phyloP scores from a whole-genome alignment of 2,329 filamentous ascomycete genomes.

The Bipolaris sorokiniana region DNA sequence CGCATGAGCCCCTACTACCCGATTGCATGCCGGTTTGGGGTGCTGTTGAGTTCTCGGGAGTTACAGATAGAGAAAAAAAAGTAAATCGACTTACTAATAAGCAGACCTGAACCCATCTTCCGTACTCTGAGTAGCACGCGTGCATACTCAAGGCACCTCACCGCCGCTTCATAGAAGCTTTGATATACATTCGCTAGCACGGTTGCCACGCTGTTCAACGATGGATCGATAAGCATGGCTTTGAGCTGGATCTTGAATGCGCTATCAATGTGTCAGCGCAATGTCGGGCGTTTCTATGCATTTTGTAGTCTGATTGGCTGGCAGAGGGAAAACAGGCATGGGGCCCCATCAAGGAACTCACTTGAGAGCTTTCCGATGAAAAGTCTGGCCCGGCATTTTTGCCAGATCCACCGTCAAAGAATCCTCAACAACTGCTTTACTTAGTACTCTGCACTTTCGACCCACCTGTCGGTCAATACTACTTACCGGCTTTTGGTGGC shows the following conservation, averaged over 20 bases:
- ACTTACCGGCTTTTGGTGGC: conserved; percentile 57
- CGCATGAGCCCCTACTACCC: conserved; percentile 17
- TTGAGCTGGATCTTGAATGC: conserved; percentile 86
- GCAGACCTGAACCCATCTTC: conserved; percentile 64
- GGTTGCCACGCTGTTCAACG: conserved; percentile 72
- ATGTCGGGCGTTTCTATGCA: conserved; percentile 5
- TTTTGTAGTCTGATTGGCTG: conserved; percentile 12
- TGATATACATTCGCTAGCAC: conserved; percentile 76
- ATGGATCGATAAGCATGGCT: conserved; percentile 80
- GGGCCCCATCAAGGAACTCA: conserved; percentile 53
- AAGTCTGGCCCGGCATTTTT: conserved; percentile 74
- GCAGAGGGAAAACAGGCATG: neutral
- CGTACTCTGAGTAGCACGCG: conserved; percentile 63
- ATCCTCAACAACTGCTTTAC: conserved; percentile 63
- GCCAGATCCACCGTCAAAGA: conserved; percentile 80
- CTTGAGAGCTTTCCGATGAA: conserved; percentile 77
- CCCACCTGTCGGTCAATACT: neutral
- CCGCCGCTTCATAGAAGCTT: conserved; percentile 78
- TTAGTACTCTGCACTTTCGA: conserved; percentile 12
- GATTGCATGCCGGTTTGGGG: conserved; percentile 17
- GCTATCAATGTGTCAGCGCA: conserved; percentile 39
- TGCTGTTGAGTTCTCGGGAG: conserved; percentile 9
- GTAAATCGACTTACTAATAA: conserved; percentile 59
- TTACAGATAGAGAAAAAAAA: conserved; percentile 10
- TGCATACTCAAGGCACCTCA: conserved; percentile 70